Conservation (phyloP, 2,329 filamentous ascomycete genomes). For the Colletotrichum chrysophilum region DNA sequence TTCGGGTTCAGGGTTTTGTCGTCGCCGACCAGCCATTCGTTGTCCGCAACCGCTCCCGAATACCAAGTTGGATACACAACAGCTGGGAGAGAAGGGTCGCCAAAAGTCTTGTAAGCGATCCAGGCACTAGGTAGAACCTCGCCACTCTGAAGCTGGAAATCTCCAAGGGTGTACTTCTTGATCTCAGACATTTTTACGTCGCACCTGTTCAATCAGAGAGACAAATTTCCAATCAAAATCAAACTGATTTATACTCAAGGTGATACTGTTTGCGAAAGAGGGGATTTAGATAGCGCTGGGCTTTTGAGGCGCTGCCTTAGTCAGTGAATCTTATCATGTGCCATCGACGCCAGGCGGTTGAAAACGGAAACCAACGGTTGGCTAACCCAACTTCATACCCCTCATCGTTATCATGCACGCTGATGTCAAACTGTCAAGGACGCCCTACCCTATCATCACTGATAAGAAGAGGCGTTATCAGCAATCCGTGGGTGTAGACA, state of each 20-base stretch:
- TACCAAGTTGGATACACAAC: conserved; percentile 84
- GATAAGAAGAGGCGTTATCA: not conserved
- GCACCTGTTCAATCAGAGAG: not conserved
- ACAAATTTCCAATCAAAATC: too few relatives aligned
- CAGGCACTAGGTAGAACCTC: conserved; percentile 66
- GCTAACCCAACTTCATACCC: not conserved
- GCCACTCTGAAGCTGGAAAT: conserved; percentile 71
- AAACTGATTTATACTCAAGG: not conserved
- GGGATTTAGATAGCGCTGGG: not conserved
- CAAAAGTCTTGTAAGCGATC: conserved; percentile 80
- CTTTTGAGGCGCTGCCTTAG: not conserved
- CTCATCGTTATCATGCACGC: not conserved
- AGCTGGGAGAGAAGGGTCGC: conserved; percentile 63
- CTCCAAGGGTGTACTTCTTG: conserved; percentile 63
- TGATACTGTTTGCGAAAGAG: not conserved
- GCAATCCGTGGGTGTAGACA: not conserved
- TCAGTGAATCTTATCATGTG: not conserved
- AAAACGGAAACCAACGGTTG: not conserved
- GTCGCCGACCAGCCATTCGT: conserved; percentile 75
- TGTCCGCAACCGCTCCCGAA: conserved; percentile 65
- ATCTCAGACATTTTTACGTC: conserved; percentile 1
- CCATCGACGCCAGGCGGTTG: not conserved
- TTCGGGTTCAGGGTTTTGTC: conserved; percentile 68
- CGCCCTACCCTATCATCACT: not conserved
- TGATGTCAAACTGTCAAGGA: not conserved